Conservation (phyloP, 2,329 filamentous ascomycete species). For the Sporothrix brasiliensis region DNA sequence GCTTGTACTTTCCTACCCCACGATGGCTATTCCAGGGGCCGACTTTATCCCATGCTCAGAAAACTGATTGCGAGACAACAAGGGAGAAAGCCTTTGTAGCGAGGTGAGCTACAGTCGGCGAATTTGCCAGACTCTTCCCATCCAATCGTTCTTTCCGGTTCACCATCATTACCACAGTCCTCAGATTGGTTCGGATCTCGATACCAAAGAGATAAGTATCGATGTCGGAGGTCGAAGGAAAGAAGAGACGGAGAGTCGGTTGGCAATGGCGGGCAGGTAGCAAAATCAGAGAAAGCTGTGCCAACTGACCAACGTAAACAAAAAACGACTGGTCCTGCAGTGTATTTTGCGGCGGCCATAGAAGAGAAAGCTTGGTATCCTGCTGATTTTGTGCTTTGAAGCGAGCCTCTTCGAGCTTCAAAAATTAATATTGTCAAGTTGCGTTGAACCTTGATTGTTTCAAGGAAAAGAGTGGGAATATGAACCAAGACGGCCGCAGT, state of each 20-base stretch:
- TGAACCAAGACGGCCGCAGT: not conserved
- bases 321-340: constrained; percentile 23
- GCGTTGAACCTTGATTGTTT: constrained; percentile 17
- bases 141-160: not conserved
- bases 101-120: constrained; percentile 33
- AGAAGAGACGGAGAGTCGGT: not conserved
- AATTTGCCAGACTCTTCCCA: not conserved
- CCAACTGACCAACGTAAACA: constrained; percentile 12
- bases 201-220: not conserved
- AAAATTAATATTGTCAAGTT: constrained; percentile 26
- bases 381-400: constrained; percentile 18
- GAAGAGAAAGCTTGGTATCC: not conserved
- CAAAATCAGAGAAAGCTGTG: not conserved
- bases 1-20: not conserved
- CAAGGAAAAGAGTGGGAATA: not conserved
- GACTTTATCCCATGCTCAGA: not conserved
- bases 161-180: not conserved
- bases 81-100: constrained; percentile 31
- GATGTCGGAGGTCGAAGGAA: not conserved
- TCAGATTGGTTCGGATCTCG: too few species aligned
- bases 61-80: not conserved
- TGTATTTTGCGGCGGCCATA: not conserved
- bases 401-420: constrained; percentile 22
- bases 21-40: not conserved
- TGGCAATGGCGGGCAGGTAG: constrained; percentile 9